Base-by-base conservation (phyloP, 768 basidiomycete species). In the Trametes meyenii region DNA sequence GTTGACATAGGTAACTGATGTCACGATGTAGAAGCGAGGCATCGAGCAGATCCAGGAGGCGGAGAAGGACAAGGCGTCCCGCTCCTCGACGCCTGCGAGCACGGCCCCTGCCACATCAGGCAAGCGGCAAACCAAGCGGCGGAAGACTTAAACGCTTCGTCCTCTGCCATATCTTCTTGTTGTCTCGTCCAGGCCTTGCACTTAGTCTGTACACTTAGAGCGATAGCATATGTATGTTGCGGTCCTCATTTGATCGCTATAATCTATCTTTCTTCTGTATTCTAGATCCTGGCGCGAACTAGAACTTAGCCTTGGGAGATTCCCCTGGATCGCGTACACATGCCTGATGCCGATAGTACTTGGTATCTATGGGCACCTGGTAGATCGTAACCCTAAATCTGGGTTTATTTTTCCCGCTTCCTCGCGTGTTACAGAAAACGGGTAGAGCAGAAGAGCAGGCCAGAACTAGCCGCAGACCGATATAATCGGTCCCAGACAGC, bases 1-100 rank as follows among this genome's bases (percentile, higher is more conserved):
- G 14, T 40, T 43, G 7, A 8, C 19, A 40, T 35, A 51, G 23
- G 14, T 14, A 4, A 40, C 26, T 49, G 42, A 38, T 43, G 26
- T 23, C 23, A 24, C 29, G 23, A 39, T 56, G 14, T 68, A 89
- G 88, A 90, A 92, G 76, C 86, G 88, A 12, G 85, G 84, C 2
- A 82, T 90, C 35, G 89, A 90, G 5, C 88, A 89, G 50, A 81
- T 88, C 29, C 76, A 79, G 58, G 81, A 80, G 71, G 75, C 74
- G 8, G 79, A 80, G 48, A 74, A 78, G 46, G 83, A 83, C 43
- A 71, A 73, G 62, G 60, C 65, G 5, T 86, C 87, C 11, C 78
- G 87, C 55, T 82, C 88, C 5, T 75, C 86, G 0, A 89, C 88
- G 2, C 88, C 89, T 19, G 72, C 81, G 21, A 77, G 74, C n/a